These are phyloP conservation scores for Arachis monticola DNA, from an alignment of 331 rosid genomes.

Conservation along the genomic window DNA sequence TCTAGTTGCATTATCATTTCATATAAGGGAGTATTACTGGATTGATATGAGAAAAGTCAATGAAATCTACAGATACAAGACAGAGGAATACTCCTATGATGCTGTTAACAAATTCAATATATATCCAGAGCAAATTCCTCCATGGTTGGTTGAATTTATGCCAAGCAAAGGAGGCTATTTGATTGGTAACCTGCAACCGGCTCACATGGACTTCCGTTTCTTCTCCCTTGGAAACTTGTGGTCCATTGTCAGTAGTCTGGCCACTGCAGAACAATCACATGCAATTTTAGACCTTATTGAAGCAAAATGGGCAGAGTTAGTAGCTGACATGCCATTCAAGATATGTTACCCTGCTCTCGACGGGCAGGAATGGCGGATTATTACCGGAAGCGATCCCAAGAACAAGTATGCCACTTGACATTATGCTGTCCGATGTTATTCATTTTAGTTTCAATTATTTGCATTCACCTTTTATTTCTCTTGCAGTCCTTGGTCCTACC, in stretches of 20 bases:
- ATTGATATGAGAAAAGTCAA: slow-evolving; percentile 66
- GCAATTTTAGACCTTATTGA: slow-evolving; percentile 69
- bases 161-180: slow-evolving; percentile 70
- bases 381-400: slow-evolving; percentile 73
- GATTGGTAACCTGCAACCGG: slow-evolving; percentile 77
- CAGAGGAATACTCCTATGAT: slow-evolving; percentile 74
- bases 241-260: slow-evolving; percentile 67
- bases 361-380: slow-evolving; percentile 64
- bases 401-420: slow-evolving; percentile 53
- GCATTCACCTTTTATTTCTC: slow-evolving; percentile 29
- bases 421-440: slow-evolving; percentile 1
- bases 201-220: slow-evolving; percentile 81
- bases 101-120: slow-evolving; percentile 75
- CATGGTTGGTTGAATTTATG: slow-evolving; percentile 73
- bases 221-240: slow-evolving; percentile 75
- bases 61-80: slow-evolving; percentile 69
- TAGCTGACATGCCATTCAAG: slow-evolving; percentile 74
- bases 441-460: slow-evolving; percentile 3
- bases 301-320: slow-evolving; percentile 65
- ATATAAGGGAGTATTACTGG: slow-evolving; percentile 73
- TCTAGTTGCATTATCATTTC: slow-evolving; percentile 64
- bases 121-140: slow-evolving; percentile 72
- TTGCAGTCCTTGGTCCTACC: slow-evolving; percentile 77
- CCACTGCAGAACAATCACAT: slow-evolving; percentile 62
- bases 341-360: slow-evolving; percentile 73